These are phyloP conservation scores for Hirschfeldia incana DNA, from an alignment of 345 rosid genomes.

Conservation along the genomic window DNA sequence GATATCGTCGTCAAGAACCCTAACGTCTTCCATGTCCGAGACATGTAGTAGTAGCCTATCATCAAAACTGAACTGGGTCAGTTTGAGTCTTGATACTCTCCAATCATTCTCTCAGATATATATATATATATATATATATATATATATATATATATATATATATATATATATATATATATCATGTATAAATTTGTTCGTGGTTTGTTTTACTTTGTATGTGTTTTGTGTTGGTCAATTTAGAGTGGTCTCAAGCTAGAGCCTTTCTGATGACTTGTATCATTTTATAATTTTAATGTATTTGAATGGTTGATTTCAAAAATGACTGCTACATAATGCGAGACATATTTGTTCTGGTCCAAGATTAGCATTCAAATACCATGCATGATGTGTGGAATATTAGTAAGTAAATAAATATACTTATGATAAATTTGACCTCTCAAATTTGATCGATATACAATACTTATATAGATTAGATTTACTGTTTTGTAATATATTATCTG, in stretches of 20 bases:
- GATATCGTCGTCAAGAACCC: slow-evolving; percentile 89
- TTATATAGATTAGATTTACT: neutral
- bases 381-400: slow-evolving; percentile 1
- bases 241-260: slow-evolving; percentile 34
- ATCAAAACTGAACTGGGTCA: slow-evolving; percentile 2
- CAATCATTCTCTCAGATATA: slow-evolving; percentile 6
- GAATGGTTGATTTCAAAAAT: slow-evolving; percentile 6
- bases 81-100: neutral
- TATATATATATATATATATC: slow-evolving; percentile 21
- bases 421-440: neutral
- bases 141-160: too few relatives aligned
- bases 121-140: too few relatives aligned
- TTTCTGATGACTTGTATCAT: slow-evolving; percentile 19
- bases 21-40: slow-evolving; percentile 75
- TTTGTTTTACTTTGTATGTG: slow-evolving; percentile 10
- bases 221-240: slow-evolving; percentile 22
- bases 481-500: neutral
- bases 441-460: neutral
- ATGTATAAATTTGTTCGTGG: slow-evolving; percentile 12
- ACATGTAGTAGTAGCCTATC: slow-evolving; percentile 39
- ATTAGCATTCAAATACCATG: neutral
- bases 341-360: neutral
- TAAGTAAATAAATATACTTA: slow-evolving; percentile 4
- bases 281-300: slow-evolving; percentile 9
- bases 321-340: neutral